Percentiles rank a stretch among this genome's conserved stretches.
These are phyloP conservation scores for Colletotrichum chlorophyti DNA, from an alignment of 2,329 filamentous ascomycete genomes.

Conservation along the genomic window DNA sequence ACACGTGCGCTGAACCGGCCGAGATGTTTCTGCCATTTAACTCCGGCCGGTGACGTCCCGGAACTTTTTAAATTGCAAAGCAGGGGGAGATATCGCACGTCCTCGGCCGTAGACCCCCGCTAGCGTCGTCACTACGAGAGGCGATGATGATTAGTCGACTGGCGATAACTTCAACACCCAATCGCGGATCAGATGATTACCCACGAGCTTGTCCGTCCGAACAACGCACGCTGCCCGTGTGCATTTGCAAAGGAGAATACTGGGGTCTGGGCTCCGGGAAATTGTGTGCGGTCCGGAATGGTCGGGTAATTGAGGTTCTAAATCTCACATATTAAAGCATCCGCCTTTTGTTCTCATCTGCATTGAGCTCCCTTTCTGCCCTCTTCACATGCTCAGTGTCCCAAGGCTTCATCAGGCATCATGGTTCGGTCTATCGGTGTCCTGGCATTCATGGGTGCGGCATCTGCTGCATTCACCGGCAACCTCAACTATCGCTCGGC, in stretches of 20 bases:
- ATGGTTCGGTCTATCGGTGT: conserved; percentile 6
- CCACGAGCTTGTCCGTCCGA: conserved; percentile 12
- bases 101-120: background rate
- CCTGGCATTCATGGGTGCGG: conserved; percentile 1
- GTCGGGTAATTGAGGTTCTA: no score
- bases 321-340: background rate
- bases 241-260: background rate
- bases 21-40: background rate
- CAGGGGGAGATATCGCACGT: background rate
- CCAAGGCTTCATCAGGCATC: background rate
- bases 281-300: no score
- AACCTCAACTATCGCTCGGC: conserved; percentile 75
- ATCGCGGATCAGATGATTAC: conserved; percentile 7
- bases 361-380: background rate
- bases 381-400: no score
- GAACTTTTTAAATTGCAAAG: background rate
- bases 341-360: background rate
- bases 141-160: no score
- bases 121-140: conserved; percentile 3
- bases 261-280: background rate
- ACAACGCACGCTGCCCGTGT: background rate
- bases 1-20: background rate
- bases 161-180: background rate
- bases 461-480: conserved; percentile 29
- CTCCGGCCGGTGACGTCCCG: no score